Percentiles rank a stretch among this genome's conserved stretches.
Conservation (phyloP, 257 asterid species). For the Orobanche coerulescens region DNA sequence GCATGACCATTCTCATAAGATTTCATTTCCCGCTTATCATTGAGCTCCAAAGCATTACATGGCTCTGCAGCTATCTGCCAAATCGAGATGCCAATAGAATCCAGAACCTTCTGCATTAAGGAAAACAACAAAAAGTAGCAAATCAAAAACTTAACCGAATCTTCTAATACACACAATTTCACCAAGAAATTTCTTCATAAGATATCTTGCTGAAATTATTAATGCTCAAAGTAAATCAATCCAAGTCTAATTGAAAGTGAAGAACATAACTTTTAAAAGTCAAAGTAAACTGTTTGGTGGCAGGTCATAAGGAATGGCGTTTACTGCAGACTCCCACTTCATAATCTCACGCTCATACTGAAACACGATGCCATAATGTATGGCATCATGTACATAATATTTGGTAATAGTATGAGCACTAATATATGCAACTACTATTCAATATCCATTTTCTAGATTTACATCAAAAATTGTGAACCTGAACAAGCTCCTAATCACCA, state of each 20-base stretch:
- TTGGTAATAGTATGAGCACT: no score
- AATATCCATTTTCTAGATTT: neutral
- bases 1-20: conserved; percentile 49
- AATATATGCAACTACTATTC: neutral
- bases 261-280: neutral
- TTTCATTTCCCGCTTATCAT: conserved; percentile 21
- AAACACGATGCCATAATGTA: neutral
- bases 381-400: no score
- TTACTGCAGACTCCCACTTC: neutral
- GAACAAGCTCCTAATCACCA: neutral
- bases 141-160: conserved; percentile 9
- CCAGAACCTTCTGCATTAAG: conserved; percentile 62
- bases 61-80: conserved; percentile 96
- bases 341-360: neutral
- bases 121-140: neutral
- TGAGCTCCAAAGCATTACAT: conserved; percentile 19
- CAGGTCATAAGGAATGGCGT: no score
- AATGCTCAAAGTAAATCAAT: neutral
- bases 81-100: conserved; percentile 62
- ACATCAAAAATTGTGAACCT: neutral
- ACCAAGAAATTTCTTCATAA: neutral
- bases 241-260: neutral
- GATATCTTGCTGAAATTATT: neutral
- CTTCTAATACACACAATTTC: neutral
- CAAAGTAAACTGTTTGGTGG: neutral